Evolutionary conservation across 2,329 filamentous ascomycete species (phyloP), one percentile per base, ranked within the genome.

Genomic region (Aureobasidium leucospermi): DNA sequence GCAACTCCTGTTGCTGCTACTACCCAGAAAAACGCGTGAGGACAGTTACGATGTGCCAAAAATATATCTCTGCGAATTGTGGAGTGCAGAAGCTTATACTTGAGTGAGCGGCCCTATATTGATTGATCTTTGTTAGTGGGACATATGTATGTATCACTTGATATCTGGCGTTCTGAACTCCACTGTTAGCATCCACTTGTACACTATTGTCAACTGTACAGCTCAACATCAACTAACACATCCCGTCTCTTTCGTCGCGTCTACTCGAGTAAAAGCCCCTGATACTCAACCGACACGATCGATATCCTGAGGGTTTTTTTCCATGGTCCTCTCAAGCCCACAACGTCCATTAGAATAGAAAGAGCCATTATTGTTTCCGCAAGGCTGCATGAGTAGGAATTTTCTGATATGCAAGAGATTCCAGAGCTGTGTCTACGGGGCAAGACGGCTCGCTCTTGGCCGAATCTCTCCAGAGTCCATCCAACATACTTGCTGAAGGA

Each of bases 121-220:
- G 46, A 36, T 23, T n/a, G 11, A 9, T n/a, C 31, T n/a, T 15
- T 48, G 11, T 6, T 23, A 36, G 46, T 36, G 46, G n/a, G 32
- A 49, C 15, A 29, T 13, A 32, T 36, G 46, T 36, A 36, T 49
- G 31, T 49, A 38, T 49, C 46, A 49, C n/a, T 49, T 28, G 23
- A 49, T 28, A 5, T 23, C 7, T 8, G 15, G n/a, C 6, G 8
- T 32, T 47, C 16, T 16, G 15, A 28, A 49, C 46, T 32, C 15
- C 28, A 7, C n/a, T 2, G 28, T 47, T 23, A 23, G 23, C 23
- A 23, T 23, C 23, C 23, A 23, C 34, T 36, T 36, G 34, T 9
- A 15, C 46, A 49, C 46, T 49, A 49, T 49, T 49, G 46, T 16
- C 46, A 49, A 49, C 46, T 36, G 46, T 49, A 49, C 46, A 49